Conservation (phyloP, 1,284 basidiomycete genomes). For the Melampsora americana region DNA sequence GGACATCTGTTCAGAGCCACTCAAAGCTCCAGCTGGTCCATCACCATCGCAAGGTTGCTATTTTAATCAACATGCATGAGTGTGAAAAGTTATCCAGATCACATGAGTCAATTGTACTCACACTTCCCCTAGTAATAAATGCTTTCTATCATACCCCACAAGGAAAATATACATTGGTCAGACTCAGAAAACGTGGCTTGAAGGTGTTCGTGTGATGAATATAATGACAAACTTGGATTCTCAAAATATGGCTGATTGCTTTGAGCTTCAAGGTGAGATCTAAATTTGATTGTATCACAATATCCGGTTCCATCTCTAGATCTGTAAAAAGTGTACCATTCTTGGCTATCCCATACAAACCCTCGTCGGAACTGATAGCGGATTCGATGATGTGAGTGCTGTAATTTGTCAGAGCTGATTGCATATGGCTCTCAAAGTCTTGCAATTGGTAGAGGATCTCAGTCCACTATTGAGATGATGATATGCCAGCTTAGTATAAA, state of each 20-base stretch:
- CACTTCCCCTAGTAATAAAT: constrained; percentile 1
- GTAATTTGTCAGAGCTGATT: background rate
- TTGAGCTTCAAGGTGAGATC: constrained; percentile 2
- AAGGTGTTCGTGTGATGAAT: background rate
- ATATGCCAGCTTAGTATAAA: background rate
- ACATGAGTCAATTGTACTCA: background rate
- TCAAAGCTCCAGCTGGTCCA: constrained; percentile 8
- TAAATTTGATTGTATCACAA: background rate
- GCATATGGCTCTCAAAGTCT: constrained; percentile 5
- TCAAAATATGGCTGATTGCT: background rate
- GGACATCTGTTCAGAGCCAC: background rate
- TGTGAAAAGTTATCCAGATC: background rate
- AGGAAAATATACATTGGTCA: background rate
- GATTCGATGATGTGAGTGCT: background rate
- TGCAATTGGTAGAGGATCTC: background rate
- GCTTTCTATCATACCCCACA: background rate
- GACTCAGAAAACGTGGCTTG: background rate
- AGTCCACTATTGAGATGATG: background rate
- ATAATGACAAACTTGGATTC: background rate
- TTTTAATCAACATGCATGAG: background rate
- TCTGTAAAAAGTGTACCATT: background rate
- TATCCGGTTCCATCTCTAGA: background rate
- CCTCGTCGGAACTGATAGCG: background rate
- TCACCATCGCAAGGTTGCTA: constrained; percentile 6
- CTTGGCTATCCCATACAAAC: constrained; percentile 9